A percentile compares a stretch with the other conserved stretches of the same genome.
These are phyloP conservation scores for Amanita muscaria DNA, from an alignment of 768 basidiomycete species.

Conservation along the genomic window DNA sequence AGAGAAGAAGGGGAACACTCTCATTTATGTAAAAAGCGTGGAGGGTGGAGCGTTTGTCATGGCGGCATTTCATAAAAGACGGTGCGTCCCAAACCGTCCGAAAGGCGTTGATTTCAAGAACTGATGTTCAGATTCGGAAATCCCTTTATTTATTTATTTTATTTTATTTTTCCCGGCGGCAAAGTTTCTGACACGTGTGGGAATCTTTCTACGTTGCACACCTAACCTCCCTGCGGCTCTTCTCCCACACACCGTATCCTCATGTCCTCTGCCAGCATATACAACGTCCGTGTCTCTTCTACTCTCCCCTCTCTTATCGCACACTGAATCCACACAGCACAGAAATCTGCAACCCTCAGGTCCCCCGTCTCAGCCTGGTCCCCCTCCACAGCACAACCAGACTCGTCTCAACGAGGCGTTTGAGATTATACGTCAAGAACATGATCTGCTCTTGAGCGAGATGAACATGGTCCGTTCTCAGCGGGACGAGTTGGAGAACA, in stretches of 20 bases:
- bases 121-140: slow-evolving; percentile 1
- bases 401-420: slow-evolving; percentile 68
- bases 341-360: slow-evolving; percentile 46
- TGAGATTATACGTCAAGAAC: slow-evolving; percentile 77
- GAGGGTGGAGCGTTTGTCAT: background rate
- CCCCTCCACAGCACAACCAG: slow-evolving; percentile 14
- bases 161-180: too few species aligned
- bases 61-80: background rate
- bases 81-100: background rate
- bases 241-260: background rate
- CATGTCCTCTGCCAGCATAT: slow-evolving; percentile 25
- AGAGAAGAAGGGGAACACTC: too few species aligned
- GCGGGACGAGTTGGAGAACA: slow-evolving; percentile 83
- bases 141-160: too few species aligned
- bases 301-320: slow-evolving; percentile 9
- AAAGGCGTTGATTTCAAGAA: background rate
- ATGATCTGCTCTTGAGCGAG: slow-evolving; percentile 67
- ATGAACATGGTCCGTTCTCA: slow-evolving; percentile 60
- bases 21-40: too few species aligned
- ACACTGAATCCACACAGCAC: slow-evolving; percentile 30
- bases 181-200: too few species aligned
- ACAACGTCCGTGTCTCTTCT: slow-evolving; percentile 26
- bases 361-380: slow-evolving; percentile 31
- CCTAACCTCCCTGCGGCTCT: too few species aligned
- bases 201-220: too few species aligned